Evolutionary conservation across 2,329 filamentous ascomycete species (phyloP).

Genomic region (Ambrosiella cleistominuta): DNA sequence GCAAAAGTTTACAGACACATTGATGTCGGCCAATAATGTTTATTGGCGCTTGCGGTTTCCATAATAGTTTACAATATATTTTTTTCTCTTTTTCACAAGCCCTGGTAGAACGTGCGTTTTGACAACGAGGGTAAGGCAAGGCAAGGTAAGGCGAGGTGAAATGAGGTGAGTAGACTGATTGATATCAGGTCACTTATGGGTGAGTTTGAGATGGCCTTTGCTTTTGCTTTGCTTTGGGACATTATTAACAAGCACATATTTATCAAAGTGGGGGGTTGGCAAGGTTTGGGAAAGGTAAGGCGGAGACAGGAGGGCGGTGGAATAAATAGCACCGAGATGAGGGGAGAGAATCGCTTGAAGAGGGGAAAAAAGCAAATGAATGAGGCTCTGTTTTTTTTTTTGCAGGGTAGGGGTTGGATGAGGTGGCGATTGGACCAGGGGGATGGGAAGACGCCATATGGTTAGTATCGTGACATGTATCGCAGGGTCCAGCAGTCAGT

Average conservation of each 20-base stretch:
- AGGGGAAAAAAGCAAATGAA: background rate
- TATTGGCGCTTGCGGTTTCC: too few relatives aligned
- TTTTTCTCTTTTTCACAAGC: too few relatives aligned
- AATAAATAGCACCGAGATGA: constrained; percentile 3
- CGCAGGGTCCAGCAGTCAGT: background rate
- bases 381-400: background rate
- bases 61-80: too few relatives aligned
- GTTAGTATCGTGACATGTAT: background rate
- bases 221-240: background rate
- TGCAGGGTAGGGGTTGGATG: background rate
- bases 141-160: background rate
- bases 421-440: background rate
- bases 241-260: background rate
- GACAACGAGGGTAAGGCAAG: too few relatives aligned
- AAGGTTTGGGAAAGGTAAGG: background rate
- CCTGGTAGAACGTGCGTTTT: too few relatives aligned
- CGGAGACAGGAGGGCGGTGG: background rate
- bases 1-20: too few relatives aligned
- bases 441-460: background rate
- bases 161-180: background rate
- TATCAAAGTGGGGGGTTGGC: background rate
- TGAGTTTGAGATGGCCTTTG: background rate
- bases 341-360: background rate
- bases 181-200: background rate
- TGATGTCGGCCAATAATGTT: too few relatives aligned